Evolutionary conservation across 305 asterid species (phyloP), one percentile per base, ranked within the genome.

Genomic region (Rubia peregrina): DNA sequence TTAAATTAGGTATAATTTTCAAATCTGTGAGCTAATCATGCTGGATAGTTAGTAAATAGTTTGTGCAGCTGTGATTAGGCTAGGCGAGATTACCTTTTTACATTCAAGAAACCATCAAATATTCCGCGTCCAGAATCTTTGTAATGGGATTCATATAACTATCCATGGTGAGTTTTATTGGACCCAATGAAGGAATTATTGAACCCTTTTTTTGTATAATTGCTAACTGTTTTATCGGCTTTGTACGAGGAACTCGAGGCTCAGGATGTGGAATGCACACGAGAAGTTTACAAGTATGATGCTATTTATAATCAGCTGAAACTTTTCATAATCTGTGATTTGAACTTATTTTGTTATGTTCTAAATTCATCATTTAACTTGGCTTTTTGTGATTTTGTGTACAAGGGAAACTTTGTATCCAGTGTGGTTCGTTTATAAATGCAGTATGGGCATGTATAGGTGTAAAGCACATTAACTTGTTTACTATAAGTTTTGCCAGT

Each of bases 181-280:
- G 13, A 51, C 59, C 0, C 4, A 33, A 16, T 51, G 22, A 17
- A 16, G 22, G 10, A 48, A 13, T 48, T 13, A 8, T 48, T 51
- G 22, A 26, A 41, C 21, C 63, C 1, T 19, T 51, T 14, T 17
- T 26, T 7, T 24, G 36, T n/a, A 33, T 30, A 38, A 71, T 72
- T 73, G 41, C 70, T 48, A 60, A 43, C 22, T 70, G 64, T 74
- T 42, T 44, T 67, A 61, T 79, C 22, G 7, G 92, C 84, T 48
- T 72, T 90, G 67, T 90, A 83, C n/a, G 94, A 89, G 80, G 97
- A 90, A 83, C 86, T 91, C 51, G 96, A 91, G 48, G 92, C 91
- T 3, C 74, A 80, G 68, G 88, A 91, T 70, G 76, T 83, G 81
- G 87, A 83, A 46, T 90, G 92, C 1, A 83, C 96, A 36, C 84